phyloP scores from a whole-genome alignment of 495 filamentous ascomycete genomes.

The Neurospora sp. region DNA sequence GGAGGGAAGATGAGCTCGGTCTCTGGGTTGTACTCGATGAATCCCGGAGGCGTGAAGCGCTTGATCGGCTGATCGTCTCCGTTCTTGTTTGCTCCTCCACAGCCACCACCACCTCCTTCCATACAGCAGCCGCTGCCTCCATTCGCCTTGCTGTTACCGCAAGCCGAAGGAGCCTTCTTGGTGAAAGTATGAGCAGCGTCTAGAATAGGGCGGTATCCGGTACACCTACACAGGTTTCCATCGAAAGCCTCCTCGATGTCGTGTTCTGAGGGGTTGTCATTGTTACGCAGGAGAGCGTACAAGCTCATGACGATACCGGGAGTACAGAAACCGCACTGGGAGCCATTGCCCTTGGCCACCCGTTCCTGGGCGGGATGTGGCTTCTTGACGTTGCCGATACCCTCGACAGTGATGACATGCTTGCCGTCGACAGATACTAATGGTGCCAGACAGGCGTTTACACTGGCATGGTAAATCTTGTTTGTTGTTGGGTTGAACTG shows the following conservation, averaged over 20 bases:
- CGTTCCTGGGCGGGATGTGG: slow-evolving; percentile 91
- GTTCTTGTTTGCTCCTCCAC: slow-evolving; percentile 41
- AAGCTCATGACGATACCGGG: slow-evolving; percentile 96
- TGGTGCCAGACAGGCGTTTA: slow-evolving; percentile 92
- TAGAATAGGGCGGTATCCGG: slow-evolving; percentile 87
- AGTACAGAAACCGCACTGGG: slow-evolving; percentile 79
- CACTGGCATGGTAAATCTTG: slow-evolving; percentile 80
- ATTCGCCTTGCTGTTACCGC: slow-evolving; percentile 49
- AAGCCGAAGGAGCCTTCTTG: slow-evolving; percentile 27
- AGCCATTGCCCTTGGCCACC: slow-evolving; percentile 64
- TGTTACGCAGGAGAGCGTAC: slow-evolving; percentile 74
- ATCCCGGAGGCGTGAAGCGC: slow-evolving; percentile 68
- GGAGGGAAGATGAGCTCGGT: slow-evolving; percentile 95
- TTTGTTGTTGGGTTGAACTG: slow-evolving; percentile 87
- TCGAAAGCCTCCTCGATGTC: slow-evolving; percentile 87
- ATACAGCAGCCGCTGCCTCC: slow-evolving; percentile 63
- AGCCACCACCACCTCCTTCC: slow-evolving; percentile 44
- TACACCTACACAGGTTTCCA: slow-evolving; percentile 92
- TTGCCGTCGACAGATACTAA: slow-evolving; percentile 91
- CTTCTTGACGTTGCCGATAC: slow-evolving; percentile 80
- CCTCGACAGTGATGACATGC: slow-evolving; percentile 96
- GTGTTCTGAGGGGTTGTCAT: slow-evolving; percentile 54
- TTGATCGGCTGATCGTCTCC: slow-evolving; percentile 47
- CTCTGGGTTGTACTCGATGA: slow-evolving; percentile 86
- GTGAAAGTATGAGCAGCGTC: slow-evolving; percentile 80